A percentile compares a stretch with the other conserved stretches of the same genome.
phyloP scores from a whole-genome alignment of 2,329 filamentous ascomycete species.

The Cercospora sp. region DNA sequence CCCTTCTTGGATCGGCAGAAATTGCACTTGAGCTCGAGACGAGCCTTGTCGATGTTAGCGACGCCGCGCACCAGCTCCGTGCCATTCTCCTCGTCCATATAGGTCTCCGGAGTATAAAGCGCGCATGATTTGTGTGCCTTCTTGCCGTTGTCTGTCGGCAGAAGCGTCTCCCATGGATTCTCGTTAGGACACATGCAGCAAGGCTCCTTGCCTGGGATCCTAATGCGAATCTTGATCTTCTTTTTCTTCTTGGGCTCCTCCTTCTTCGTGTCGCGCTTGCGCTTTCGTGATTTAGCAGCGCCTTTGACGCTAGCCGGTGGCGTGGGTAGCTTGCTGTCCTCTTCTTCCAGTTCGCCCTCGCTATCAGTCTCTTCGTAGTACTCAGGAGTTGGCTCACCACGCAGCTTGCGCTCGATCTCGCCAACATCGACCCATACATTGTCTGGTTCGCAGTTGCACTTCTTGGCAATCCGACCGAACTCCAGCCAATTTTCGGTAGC shows the following conservation, averaged over 20 bases:
- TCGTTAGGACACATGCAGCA: conserved; percentile 94
- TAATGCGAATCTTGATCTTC: conserved; percentile 74
- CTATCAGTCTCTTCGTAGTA: conserved; percentile 79
- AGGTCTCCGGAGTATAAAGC: conserved; percentile 88
- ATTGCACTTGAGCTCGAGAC: conserved; percentile 87
- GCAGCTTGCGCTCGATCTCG: conserved; percentile 90
- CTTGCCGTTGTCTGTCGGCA: conserved; percentile 83
- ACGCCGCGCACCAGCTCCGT: conserved; percentile 76
- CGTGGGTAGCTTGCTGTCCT: conserved; percentile 69
- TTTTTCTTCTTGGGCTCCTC: conserved; percentile 64
- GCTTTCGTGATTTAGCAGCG: conserved; percentile 62
- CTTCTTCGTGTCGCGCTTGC: conserved; percentile 61
- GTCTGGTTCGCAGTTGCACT: conserved; percentile 94
- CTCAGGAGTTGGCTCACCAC: conserved; percentile 77
- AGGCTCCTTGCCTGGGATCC: conserved; percentile 69
- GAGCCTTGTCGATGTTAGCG: conserved; percentile 78
- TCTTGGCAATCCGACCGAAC: conserved; percentile 92
- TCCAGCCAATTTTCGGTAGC: conserved; percentile 93
- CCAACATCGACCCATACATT: conserved; percentile 98
- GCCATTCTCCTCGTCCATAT: conserved; percentile 68
- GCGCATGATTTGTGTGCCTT: conserved; percentile 88
- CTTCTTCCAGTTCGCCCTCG: conserved; percentile 56
- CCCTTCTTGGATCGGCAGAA: conserved; percentile 92
- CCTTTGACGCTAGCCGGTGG: conserved; percentile 73
- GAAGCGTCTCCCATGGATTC: conserved; percentile 74